These are phyloP conservation scores for Rhynchospora tenuis DNA, from an alignment of 176 grass and related monocot species.

Conservation along the genomic window DNA sequence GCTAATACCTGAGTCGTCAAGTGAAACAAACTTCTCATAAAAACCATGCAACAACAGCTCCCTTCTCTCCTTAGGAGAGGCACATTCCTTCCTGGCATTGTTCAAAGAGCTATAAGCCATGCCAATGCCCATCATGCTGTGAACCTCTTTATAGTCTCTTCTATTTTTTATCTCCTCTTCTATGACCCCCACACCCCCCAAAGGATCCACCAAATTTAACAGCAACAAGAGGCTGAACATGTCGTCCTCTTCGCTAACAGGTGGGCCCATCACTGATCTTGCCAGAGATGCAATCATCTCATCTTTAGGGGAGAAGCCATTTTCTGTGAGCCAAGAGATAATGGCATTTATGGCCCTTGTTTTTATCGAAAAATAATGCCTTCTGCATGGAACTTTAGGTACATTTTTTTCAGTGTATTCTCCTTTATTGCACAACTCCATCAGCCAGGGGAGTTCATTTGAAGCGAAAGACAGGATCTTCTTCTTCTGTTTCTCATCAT, in stretches of 20 bases:
- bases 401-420: slow-evolving; percentile 36
- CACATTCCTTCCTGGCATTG: slow-evolving; percentile 76
- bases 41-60: slow-evolving; percentile 73
- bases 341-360: slow-evolving; percentile 53
- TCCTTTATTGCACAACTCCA: slow-evolving; percentile 59
- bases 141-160: slow-evolving; percentile 72
- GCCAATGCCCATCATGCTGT: slow-evolving; percentile 83
- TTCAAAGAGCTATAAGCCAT: slow-evolving; percentile 89
- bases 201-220: slow-evolving; percentile 86
- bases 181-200: slow-evolving; percentile 77
- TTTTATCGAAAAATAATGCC: slow-evolving; percentile 46
- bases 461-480: slow-evolving; percentile 62
- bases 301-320: slow-evolving; percentile 66
- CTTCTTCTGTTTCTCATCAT: slow-evolving; percentile 62
- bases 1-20: slow-evolving; percentile 59
- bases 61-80: slow-evolving; percentile 74
- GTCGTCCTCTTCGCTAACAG: slow-evolving; percentile 64
- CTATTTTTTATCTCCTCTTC: slow-evolving; percentile 77
- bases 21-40: slow-evolving; percentile 66
- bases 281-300: slow-evolving; percentile 69
- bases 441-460: slow-evolving; percentile 75
- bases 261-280: slow-evolving; percentile 62
- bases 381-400: slow-evolving; percentile 36
- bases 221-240: slow-evolving; percentile 62
- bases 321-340: slow-evolving; percentile 59